Evolutionary conservation across 1,284 basidiomycete genomes (phyloP), one percentile per base, ranked within the genome.

Genomic region (Porogramme epimiltina): DNA sequence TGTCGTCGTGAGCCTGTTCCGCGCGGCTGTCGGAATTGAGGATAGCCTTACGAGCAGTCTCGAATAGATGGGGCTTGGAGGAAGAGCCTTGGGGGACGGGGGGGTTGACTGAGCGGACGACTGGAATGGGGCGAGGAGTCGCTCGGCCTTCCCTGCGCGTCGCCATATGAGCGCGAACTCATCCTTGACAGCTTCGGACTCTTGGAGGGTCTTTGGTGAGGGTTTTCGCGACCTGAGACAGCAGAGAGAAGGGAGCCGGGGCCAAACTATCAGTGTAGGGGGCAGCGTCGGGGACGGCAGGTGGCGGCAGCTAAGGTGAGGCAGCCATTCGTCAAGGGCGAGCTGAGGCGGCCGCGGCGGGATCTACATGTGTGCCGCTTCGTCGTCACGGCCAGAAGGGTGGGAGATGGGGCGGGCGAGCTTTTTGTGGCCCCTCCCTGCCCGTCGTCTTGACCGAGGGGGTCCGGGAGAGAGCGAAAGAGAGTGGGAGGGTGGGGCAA

Each of bases 111-210:
- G 42, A 58, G n/a, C 39, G 62, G 15, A 40, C 40, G 49, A 57
- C 59, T 28, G 52, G 54, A 53, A 62, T 31, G 66, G 63, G n/a
- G 65, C 49, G 45, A 80, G 60, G 34, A 81, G 70, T 2, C 78
- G 73, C 45, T 86, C 84, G 0, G 79, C 73, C 55, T 78, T 76
- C 42, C 84, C 82, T 3, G 78, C 76, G 42, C 81, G 76, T 51
- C 74, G 73, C 33, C 66, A 66, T 0, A 67, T 56, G 0, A 54
- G 10, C 2, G 62, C 51, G 56, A 86, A 77, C 55, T 87, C 82
- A 45, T 70, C 72, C 31, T 74, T 71, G 40, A 85, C 73, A 19
- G 48, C 15, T 13, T 86, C 84, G 41, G 70, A 63, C 46, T 87
- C 81, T 54, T 69, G 70, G 57, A 79, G 79, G 46, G 77, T n/a